Base-by-base conservation (phyloP, 495 filamentous ascomycete species). In the Sabuloglossum arenarium region DNA sequence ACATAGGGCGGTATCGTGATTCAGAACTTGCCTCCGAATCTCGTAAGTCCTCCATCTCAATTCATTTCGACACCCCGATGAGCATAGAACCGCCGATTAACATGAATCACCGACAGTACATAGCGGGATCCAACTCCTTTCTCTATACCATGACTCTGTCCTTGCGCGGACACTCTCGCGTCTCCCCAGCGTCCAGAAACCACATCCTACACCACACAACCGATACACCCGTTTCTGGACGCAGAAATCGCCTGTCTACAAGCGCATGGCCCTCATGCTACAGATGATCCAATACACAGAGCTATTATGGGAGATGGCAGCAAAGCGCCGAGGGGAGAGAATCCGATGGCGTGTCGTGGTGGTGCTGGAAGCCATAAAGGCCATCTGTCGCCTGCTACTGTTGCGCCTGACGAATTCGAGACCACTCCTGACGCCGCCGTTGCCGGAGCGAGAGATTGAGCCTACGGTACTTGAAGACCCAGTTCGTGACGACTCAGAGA, bases 271-370 rank as follows among this genome's bases (percentile, higher is more conserved):
- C 43, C 71, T 87, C 52, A 69, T 86, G 23, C 74, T 98, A 37
- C 85, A 90, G 64, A 85, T 91, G 66, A 82, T 95, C 46, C 85
- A 88, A 59, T 97, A 96, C 64, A 93, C 88, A 0, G 88, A 98
- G 66, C 65, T 95, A 32, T 68, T 95, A 49, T 81, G 85, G 75
- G 82, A 97, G 68, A 84, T 84, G 80, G 73, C 83, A 9, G 89
- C 89, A 31, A 90, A 93, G 67, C 77, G 88, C 39, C 79, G 80
- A 56, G 82, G 86, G 32, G 85, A 97, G 68, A 84, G 79, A 63
- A 69, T 81, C 39, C 80, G 87, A 16, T 97, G 93, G 93, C 79
- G 86, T 47, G 79, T 93, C 1, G 79, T 96, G n/a, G 80, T 96
- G 10, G 63, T 91, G 2, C 75, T 97, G 25, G 91, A 98, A 69